A percentile compares a stretch with the other conserved stretches of the same genome.
These are phyloP conservation scores for Datura wrightii DNA, from an alignment of 257 asterid genomes.

Conservation along the genomic window DNA sequence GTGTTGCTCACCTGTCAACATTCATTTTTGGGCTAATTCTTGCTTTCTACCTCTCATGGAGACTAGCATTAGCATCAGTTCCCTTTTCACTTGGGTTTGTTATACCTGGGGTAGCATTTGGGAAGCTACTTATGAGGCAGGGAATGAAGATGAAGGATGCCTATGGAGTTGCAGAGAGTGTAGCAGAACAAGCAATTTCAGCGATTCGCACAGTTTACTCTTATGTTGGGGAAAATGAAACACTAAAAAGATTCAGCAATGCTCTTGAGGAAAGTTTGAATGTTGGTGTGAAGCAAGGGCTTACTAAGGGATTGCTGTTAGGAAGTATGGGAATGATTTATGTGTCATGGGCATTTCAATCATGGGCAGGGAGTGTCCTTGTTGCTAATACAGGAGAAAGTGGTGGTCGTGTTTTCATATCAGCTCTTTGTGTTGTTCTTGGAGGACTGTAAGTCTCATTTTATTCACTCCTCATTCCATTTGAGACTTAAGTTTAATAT, in stretches of 20 bases:
- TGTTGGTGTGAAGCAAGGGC: constrained; percentile 69
- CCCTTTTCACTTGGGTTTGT: constrained; percentile 67
- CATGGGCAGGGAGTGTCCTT: constrained; percentile 79
- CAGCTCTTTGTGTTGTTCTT: constrained; percentile 58
- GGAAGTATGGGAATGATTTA: constrained; percentile 78
- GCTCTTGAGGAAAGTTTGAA: constrained; percentile 58
- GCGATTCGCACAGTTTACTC: constrained; percentile 79
- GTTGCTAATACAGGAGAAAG: constrained; percentile 66
- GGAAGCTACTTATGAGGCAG: constrained; percentile 61
- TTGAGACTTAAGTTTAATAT: not conserved
- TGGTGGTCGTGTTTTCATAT: constrained; percentile 69
- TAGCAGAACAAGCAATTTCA: constrained; percentile 75
- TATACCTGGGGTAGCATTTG: constrained; percentile 66
- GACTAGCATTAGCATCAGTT: constrained; percentile 67
- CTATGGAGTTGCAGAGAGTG: constrained; percentile 63
- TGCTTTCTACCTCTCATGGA: constrained; percentile 78
- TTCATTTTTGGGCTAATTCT: constrained; percentile 54
- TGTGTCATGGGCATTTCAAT: constrained; percentile 75
- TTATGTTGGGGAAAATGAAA: constrained; percentile 65
- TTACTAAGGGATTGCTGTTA: constrained; percentile 73
- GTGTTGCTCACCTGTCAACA: constrained; percentile 58
- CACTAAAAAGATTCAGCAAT: constrained; percentile 57
- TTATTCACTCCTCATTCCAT: not conserved
- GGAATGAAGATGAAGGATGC: constrained; percentile 60
- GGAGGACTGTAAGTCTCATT: constrained; percentile 72